Evolutionary conservation across 176 grass and related monocot species (phyloP).

Genomic region (Pontederia paniculata): DNA sequence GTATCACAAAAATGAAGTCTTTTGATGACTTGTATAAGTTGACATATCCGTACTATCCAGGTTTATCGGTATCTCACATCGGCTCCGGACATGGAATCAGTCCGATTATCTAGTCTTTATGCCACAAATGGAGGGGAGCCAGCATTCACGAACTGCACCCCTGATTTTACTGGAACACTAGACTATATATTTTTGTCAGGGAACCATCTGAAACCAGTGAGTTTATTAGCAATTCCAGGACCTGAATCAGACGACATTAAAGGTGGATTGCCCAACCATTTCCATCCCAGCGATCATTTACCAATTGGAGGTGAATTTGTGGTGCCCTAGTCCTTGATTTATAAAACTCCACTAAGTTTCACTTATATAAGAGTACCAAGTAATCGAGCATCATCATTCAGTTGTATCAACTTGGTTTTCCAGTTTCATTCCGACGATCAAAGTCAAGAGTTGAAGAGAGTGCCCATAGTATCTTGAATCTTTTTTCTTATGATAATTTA

Average conservation of each 20-base stretch:
- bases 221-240: conserved; percentile 51
- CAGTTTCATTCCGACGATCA: no score
- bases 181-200: conserved; percentile 59
- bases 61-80: conserved; percentile 68
- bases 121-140: conserved; percentile 68
- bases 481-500: no score
- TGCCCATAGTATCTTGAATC: no score
- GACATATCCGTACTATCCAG: conserved; percentile 28
- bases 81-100: conserved; percentile 15
- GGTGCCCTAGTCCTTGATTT: conserved; percentile 13
- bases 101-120: conserved; percentile 66
- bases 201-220: conserved; percentile 39
- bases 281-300: conserved; percentile 84
- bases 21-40: neutral
- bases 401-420: no score
- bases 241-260: conserved; percentile 34
- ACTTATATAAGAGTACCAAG: no score
- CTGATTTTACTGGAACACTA: conserved; percentile 80
- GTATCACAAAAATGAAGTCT: no score
- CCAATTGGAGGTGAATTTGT: conserved; percentile 72
- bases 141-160: conserved; percentile 77
- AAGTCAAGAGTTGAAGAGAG: no score
- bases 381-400: no score
- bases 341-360: neutral
- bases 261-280: conserved; percentile 67